A percentile compares a stretch with the other conserved stretches of the same genome.
Conservation (phyloP, 495 filamentous ascomycete species). For the Penicillium manginii region DNA sequence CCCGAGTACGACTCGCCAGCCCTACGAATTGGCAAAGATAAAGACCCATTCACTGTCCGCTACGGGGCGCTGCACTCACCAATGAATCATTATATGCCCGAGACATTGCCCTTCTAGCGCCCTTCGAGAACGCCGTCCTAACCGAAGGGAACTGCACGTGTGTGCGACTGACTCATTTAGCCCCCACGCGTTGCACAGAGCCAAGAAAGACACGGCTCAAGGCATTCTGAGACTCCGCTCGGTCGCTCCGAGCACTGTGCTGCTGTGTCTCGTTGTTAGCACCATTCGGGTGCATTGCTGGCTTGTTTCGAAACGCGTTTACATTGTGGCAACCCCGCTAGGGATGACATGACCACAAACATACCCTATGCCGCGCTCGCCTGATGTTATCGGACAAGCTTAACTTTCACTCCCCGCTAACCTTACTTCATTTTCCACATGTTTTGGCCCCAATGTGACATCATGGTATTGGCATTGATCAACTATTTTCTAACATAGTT, state of each 20-base stretch:
- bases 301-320: not conserved
- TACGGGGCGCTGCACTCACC: not conserved
- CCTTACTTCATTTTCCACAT: not conserved
- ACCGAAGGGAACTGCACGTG: constrained; percentile 8
- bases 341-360: not conserved
- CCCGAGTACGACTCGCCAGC: constrained; percentile 5
- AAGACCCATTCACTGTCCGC: not conserved
- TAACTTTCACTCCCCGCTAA: not conserved
- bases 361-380: not conserved
- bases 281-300: not conserved
- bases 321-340: not conserved
- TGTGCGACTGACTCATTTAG: constrained; percentile 11
- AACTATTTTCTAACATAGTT: not conserved
- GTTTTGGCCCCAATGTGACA: not conserved
- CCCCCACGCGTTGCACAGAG: constrained; percentile 17
- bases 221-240: constrained; percentile 7
- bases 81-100: constrained; percentile 9
- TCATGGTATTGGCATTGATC: constrained; percentile 1
- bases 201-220: constrained; percentile 16
- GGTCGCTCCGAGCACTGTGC: constrained; percentile 13
- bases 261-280: not conserved
- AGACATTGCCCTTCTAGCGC: constrained; percentile 24
- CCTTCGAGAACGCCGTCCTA: constrained; percentile 24
- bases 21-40: not conserved
- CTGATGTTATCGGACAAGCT: not conserved